A percentile compares a stretch with the other conserved stretches of the same genome.
Evolutionary conservation across 495 filamentous ascomycete genomes (phyloP).

Genomic region (Xylaria palmicola): DNA sequence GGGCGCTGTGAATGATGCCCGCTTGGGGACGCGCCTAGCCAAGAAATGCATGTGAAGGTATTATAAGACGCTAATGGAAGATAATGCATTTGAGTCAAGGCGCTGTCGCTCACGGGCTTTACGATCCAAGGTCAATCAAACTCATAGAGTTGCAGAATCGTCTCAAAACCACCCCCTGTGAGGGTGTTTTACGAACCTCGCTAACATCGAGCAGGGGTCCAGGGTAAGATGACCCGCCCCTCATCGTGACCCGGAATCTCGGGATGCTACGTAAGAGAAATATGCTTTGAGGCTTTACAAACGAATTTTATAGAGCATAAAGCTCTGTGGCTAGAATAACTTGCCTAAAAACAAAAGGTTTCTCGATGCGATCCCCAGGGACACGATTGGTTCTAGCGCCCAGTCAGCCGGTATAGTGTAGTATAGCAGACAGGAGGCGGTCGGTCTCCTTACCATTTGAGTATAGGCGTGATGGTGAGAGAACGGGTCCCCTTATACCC

Average conservation of each 20-base stretch:
- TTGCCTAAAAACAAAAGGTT: no score
- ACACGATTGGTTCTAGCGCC: no score
- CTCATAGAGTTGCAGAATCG: slow-evolving; percentile 23
- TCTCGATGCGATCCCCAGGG: no score
- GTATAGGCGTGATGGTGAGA: neutral
- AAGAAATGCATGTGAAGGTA: neutral
- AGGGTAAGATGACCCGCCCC: neutral
- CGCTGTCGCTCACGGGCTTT: neutral
- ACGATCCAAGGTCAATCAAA: slow-evolving; percentile 21
- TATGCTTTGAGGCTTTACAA: no score
- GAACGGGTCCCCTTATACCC: neutral
- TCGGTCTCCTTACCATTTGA: neutral
- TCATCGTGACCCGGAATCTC: neutral
- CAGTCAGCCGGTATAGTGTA: neutral
- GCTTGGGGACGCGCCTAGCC: neutral
- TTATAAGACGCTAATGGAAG: neutral
- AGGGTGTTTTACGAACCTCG: slow-evolving; percentile 21
- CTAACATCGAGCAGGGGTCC: neutral
- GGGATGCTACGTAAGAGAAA: neutral
- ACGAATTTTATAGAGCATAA: no score
- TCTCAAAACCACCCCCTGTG: slow-evolving; percentile 21
- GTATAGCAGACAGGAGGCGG: neutral
- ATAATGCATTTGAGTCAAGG: neutral
- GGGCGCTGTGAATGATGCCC: neutral
- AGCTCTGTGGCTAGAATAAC: no score